Evolutionary conservation across 106 monocot species (phyloP).

Genomic region (Dendrobium huoshanense): DNA sequence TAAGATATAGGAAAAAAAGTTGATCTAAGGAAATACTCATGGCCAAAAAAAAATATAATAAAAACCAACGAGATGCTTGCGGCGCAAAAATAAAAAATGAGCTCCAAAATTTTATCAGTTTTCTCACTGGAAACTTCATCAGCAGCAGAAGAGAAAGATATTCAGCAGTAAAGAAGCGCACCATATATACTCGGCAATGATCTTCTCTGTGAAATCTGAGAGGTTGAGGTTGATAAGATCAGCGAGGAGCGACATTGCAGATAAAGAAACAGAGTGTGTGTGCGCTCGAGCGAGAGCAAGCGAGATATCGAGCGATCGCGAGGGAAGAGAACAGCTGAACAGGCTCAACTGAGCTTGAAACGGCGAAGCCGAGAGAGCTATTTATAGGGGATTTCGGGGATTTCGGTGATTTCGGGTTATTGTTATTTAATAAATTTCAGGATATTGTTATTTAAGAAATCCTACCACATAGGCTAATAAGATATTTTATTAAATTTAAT

Average conservation of each 20-base stretch:
- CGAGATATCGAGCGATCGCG: conserved; percentile 23
- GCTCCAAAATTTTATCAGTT: background rate
- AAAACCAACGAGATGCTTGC: too few relatives aligned
- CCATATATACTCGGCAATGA: conserved; percentile 74
- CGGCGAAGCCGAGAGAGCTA: conserved; percentile 54
- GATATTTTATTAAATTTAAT: too few relatives aligned
- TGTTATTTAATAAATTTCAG: too few relatives aligned
- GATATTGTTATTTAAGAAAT: too few relatives aligned
- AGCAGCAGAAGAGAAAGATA: background rate
- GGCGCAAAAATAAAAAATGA: background rate
- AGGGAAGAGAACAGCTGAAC: conserved; percentile 35
- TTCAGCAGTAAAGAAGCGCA: conserved; percentile 3
- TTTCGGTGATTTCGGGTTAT: too few relatives aligned
- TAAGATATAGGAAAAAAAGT: too few relatives aligned
- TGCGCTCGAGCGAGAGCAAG: background rate
- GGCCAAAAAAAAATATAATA: too few relatives aligned
- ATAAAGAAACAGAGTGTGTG: background rate
- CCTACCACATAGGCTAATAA: too few relatives aligned
- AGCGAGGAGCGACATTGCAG: conserved; percentile 9
- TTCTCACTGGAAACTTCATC: background rate
- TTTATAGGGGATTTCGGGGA: too few relatives aligned
- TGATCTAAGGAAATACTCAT: too few relatives aligned
- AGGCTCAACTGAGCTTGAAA: too few relatives aligned
- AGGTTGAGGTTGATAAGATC: conserved; percentile 45
- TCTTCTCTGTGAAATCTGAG: conserved; percentile 36